Percentiles rank a stretch among this genome's conserved stretches.
phyloP scores from a whole-genome alignment of 2,329 filamentous ascomycete species.

The Chalaropsis thielavioides region DNA sequence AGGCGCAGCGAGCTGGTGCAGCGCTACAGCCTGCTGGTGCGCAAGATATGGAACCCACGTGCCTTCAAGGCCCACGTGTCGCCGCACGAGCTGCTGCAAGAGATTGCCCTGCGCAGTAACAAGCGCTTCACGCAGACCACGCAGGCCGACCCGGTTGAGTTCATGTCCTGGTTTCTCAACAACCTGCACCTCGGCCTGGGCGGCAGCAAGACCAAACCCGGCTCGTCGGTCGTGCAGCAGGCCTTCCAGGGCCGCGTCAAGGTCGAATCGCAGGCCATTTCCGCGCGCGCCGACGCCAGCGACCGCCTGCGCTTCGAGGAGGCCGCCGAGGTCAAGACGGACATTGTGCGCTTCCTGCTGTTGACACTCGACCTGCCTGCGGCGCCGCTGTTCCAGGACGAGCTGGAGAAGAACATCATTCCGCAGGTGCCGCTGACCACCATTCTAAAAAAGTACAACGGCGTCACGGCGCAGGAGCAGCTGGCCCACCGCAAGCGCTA shows the following conservation, averaged over 20 bases:
- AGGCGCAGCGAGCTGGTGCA: conserved; percentile 65
- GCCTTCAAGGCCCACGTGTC: conserved; percentile 96
- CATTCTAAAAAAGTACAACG: conserved; percentile 87
- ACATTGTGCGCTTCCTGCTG: conserved; percentile 70
- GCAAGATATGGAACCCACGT: conserved; percentile 95
- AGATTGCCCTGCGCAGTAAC: conserved; percentile 76
- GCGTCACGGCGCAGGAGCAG: conserved; percentile 72
- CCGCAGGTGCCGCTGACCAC: conserved; percentile 73
- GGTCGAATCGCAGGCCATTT: conserved; percentile 87
- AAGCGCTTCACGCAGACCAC: conserved; percentile 84
- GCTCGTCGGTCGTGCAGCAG: conserved; percentile 73
- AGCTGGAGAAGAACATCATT: conserved; percentile 89
- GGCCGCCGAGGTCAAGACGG: conserved; percentile 63
- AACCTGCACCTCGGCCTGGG: conserved; percentile 84
- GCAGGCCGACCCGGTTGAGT: conserved; percentile 92
- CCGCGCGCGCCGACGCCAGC: conserved; percentile 71
- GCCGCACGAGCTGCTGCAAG: conserved; percentile 90
- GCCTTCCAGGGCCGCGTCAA: conserved; percentile 88
- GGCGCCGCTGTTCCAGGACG: conserved; percentile 89
- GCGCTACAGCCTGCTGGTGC: conserved; percentile 74
- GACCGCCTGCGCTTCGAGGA: conserved; percentile 90
- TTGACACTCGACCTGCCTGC: conserved; percentile 85
- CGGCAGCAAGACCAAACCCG: conserved; percentile 73
- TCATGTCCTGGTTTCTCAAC: conserved; percentile 95
- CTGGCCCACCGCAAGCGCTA: conserved; percentile 80